Percentiles rank a stretch among this genome's conserved stretches.
These are phyloP conservation scores for Nepenthes alata DNA, from an alignment of 179 eudicot species.

Conservation along the genomic window DNA sequence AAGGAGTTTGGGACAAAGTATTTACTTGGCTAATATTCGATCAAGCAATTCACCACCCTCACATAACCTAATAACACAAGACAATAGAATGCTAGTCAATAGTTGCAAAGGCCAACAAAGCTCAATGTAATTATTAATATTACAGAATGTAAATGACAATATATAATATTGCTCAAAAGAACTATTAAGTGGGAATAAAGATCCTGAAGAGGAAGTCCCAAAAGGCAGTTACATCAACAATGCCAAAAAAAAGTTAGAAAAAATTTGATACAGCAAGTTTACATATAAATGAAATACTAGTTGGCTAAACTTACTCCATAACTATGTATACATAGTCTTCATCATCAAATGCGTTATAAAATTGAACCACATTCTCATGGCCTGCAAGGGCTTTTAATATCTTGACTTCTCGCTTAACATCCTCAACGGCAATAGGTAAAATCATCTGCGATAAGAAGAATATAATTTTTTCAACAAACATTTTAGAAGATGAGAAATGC, in stretches of 20 bases:
- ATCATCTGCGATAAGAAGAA: conserved; percentile 52
- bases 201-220: not conserved
- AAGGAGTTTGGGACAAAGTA: conserved; percentile 3
- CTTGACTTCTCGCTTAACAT: conserved; percentile 97
- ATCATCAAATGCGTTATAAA: conserved; percentile 87
- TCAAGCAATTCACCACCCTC: conserved; percentile 97
- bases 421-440: conserved; percentile 89
- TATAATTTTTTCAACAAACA: not conserved
- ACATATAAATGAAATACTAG: not conserved
- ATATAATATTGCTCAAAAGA: not conserved
- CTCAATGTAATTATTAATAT: not conserved
- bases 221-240: not conserved
- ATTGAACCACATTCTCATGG: conserved; percentile 96
- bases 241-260: too few relatives aligned
- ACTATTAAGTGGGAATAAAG: not conserved
- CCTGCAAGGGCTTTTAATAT: conserved; percentile 84
- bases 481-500: too few relatives aligned
- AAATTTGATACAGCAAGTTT: too few relatives aligned
- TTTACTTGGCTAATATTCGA: conserved; percentile 79
- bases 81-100: conserved; percentile 1
- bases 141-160: not conserved
- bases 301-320: conserved; percentile 75
- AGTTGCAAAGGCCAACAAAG: not conserved
- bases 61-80: conserved; percentile 45
- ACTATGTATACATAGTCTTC: conserved; percentile 82